Base-by-base conservation (phyloP, 2,329 filamentous ascomycete species). In the Trichoderma asperellum region DNA sequence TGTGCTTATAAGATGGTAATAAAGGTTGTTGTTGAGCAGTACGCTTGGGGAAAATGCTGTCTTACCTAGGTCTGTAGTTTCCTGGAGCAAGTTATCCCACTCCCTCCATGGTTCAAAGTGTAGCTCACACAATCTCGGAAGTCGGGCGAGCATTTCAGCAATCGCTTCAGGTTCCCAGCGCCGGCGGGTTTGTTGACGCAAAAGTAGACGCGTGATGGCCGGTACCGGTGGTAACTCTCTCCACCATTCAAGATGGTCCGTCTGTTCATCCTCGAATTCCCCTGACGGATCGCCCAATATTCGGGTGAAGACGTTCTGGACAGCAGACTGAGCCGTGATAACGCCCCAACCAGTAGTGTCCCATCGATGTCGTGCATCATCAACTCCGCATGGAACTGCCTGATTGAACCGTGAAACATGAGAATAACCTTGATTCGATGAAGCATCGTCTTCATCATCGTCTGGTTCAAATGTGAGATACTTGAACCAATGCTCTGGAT, bases 101-200 rank as follows among this genome's bases (percentile, higher is more conserved):
- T 78, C 74, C 70, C 75, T 77, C 77, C 77, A 79, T 68, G 78
- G 78, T 73, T 80, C 77, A 73, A 77, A 80, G 70, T 77, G 73
- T 66, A 81, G 70, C 72, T 80, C 76, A 71, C 75, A 72, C 69
- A 81, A 73, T 71, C 71, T 75, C 43, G 77, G 75, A 69, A 79
- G 73, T 71, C 75, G 74, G 57, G 73, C 67, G 71, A 78, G 70
- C 71, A 79, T 77, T 58, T 75, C 69, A 70, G 69, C 68, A 27
- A 79, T 72, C 59, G 74, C 68, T 32, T 37, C 55, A 56, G 75
- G 75, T 56, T 73, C 75, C 75, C 75, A 78, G 71, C 74, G 68
- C 62, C 76, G 77, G 70, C 75, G 76, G 70, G 61, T 79, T 71
- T 79, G 77, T 74, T 78, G 77, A 34, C 78, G 78, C 58, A 80